phyloP scores from a whole-genome alignment of 2,329 filamentous ascomycete species.

The Calonectria pseudoreteaudii region DNA sequence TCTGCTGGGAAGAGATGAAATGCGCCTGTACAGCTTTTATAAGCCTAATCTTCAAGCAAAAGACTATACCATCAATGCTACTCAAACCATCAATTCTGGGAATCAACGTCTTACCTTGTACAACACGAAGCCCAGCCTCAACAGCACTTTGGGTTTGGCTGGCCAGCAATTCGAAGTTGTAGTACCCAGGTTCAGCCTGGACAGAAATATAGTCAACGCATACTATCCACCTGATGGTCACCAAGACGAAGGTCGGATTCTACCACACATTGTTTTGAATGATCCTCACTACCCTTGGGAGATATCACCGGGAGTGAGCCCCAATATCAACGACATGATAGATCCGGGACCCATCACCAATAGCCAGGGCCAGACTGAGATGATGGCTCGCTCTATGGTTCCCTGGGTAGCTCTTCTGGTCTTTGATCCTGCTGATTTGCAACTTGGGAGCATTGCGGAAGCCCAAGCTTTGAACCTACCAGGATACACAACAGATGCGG shows the following conservation, averaged over 20 bases:
- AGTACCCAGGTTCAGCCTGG: neutral
- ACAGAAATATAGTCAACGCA: neutral
- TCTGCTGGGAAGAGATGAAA: neutral
- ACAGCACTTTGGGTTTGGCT: neutral
- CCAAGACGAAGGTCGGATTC: neutral
- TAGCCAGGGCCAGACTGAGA: no score
- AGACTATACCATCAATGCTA: neutral
- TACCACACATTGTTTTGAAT: neutral
- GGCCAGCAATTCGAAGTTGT: neutral
- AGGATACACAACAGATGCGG: neutral
- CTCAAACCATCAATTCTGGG: neutral
- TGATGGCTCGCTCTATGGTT: neutral
- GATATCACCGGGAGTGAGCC: neutral
- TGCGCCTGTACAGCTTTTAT: neutral
- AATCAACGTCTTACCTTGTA: neutral
- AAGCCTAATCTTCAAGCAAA: neutral
- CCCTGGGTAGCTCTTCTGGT: neutral
- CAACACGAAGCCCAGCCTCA: neutral
- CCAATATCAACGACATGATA: neutral
- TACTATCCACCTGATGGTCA: neutral
- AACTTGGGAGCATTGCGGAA: neutral
- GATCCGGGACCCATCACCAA: no score
- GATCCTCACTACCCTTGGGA: neutral
- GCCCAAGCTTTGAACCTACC: neutral
- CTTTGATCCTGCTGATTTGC: neutral